These are phyloP conservation scores for Nothophytophthora sp. DNA, from an alignment of 352 stramenopile species.

Conservation along the genomic window DNA sequence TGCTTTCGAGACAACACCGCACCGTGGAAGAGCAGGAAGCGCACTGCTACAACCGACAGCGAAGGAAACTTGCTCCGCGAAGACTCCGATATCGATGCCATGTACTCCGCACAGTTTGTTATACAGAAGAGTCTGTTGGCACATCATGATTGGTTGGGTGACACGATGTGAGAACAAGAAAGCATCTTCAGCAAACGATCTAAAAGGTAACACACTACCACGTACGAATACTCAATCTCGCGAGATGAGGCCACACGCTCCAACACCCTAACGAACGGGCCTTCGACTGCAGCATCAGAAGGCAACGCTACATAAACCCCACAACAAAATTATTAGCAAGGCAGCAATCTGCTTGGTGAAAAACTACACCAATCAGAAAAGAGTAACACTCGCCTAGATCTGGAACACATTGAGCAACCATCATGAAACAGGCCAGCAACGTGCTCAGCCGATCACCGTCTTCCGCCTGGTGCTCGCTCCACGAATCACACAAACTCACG, in stretches of 20 bases:
- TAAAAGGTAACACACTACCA: conserved; percentile 2
- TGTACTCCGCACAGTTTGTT: conserved; percentile 41
- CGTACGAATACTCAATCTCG: conserved; percentile 46
- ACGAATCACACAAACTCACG: conserved; percentile 29
- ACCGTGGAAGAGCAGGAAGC: conserved; percentile 45
- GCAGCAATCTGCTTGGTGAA: neutral
- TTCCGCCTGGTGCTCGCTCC: conserved; percentile 17
- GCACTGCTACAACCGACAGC: conserved; percentile 27
- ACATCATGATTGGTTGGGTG: too few species aligned
- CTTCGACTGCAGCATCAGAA: conserved; percentile 10
- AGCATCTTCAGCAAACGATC: neutral
- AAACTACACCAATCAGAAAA: neutral
- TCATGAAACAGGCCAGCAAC: conserved; percentile 53
- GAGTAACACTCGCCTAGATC: conserved; percentile 35
- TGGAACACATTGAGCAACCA: conserved; percentile 51
- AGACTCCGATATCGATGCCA: conserved; percentile 30
- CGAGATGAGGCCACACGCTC: conserved; percentile 22
- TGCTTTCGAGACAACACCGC: conserved; percentile 33
- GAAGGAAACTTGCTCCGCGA: conserved; percentile 25
- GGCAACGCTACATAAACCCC: conserved; percentile 8
- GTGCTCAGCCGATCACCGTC: conserved; percentile 40
- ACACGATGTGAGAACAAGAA: neutral
- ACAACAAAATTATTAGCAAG: neutral
- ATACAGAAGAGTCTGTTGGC: conserved; percentile 36
- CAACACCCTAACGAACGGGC: conserved; percentile 33